phyloP scores from a whole-genome alignment of 1,284 basidiomycete genomes.

The Cutaneotrichosporon arboriforme region DNA sequence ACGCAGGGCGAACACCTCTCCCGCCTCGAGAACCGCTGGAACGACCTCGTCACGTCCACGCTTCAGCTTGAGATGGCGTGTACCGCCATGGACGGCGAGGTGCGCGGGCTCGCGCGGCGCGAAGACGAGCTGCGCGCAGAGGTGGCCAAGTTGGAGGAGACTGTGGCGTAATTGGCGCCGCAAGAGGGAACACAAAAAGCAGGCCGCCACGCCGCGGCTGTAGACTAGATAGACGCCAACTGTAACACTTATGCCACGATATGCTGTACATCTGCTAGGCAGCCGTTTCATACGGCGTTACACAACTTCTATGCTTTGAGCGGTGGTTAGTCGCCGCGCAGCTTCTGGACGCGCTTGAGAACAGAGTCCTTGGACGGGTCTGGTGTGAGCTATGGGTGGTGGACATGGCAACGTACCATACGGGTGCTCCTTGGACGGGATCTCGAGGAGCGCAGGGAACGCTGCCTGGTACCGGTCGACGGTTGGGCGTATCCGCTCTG shows the following conservation, averaged over 20 bases:
- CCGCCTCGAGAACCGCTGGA: conserved; percentile 43
- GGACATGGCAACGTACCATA: conserved; percentile 58
- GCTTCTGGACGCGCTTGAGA: conserved; percentile 93
- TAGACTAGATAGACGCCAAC: neutral
- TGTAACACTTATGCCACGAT: conserved; percentile 9
- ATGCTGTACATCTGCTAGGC: conserved; percentile 24
- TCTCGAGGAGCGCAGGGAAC: conserved; percentile 95
- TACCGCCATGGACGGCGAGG: conserved; percentile 44
- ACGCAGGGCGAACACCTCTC: conserved; percentile 40
- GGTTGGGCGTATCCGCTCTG: conserved; percentile 91
- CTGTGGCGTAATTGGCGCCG: neutral
- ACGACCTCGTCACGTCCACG: conserved; percentile 41
- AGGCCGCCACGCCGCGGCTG: neutral
- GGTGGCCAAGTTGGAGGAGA: conserved; percentile 33
- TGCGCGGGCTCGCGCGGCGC: conserved; percentile 33
- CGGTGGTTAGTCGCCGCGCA: conserved; percentile 67
- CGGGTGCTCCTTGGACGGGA: conserved; percentile 69
- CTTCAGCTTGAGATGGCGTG: conserved; percentile 48
- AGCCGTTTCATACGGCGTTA: neutral
- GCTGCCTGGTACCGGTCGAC: conserved; percentile 94
- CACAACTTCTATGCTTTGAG: neutral
- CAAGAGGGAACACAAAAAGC: no score
- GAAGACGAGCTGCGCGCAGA: conserved; percentile 37
- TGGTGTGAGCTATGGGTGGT: conserved; percentile 39
- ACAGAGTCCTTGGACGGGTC: conserved; percentile 97